A percentile compares a stretch with the other conserved stretches of the same genome.
These are phyloP conservation scores for Apocynum venetum DNA, from an alignment of 257 asterid species.

Conservation along the genomic window DNA sequence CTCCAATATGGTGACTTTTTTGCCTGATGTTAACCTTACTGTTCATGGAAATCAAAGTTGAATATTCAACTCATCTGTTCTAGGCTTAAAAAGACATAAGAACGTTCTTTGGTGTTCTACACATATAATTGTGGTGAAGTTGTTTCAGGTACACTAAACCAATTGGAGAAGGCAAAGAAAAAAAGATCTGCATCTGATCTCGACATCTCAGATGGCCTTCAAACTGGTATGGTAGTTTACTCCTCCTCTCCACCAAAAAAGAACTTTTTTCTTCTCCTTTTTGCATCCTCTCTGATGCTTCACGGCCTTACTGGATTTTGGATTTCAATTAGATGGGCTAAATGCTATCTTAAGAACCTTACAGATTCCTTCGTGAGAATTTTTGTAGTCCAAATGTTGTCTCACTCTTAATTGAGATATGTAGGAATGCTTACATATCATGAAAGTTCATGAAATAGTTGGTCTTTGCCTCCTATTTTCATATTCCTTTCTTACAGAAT, in stretches of 20 bases:
- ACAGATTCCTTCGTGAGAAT: background rate
- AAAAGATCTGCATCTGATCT: constrained; percentile 33
- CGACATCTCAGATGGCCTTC: background rate
- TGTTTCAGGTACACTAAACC: constrained; percentile 24
- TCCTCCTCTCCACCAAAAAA: background rate
- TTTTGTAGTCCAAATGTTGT: background rate
- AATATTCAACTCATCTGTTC: background rate
- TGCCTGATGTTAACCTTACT: background rate
- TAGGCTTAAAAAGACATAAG: background rate
- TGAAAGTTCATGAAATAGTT: background rate
- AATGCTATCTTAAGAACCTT: background rate
- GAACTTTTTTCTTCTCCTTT: background rate
- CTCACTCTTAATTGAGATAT: background rate
- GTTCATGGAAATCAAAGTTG: background rate
- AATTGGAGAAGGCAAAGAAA: constrained; percentile 21
- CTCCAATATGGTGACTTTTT: background rate
- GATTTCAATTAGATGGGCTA: constrained; percentile 1
- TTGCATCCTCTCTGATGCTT: background rate
- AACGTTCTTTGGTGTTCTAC: background rate
- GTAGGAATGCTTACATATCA: background rate
- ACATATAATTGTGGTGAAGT: background rate
- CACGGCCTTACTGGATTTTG: background rate
- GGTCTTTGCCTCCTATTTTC: background rate
- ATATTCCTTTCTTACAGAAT: too few species aligned
- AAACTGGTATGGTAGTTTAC: constrained; percentile 21